Evolutionary conservation across 257 asterid species (phyloP), one percentile per base, ranked within the genome.

Genomic region (Ocimum tenuiflorum): DNA sequence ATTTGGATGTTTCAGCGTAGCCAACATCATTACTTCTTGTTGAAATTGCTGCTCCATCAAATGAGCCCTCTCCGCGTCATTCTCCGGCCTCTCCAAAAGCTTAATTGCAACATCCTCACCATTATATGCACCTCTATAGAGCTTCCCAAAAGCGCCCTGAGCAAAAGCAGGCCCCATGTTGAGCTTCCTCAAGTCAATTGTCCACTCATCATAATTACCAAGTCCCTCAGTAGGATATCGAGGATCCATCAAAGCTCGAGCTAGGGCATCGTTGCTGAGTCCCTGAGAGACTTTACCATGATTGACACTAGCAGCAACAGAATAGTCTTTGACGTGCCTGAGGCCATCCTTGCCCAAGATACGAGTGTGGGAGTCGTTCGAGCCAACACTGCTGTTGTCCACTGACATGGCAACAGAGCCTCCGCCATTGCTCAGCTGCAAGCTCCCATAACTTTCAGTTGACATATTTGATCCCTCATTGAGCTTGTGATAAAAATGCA

Each of bases 21-120:
- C 90, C 80, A 92, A 73, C 99, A 92, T 92, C 99, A 89, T 92
- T 4, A 92, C 97, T 79, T 92, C 99, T 76, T 92, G 99, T 60
- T 92, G 97, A 79, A 92, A 92, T 72, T 89, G 99, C 68, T 92
- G 97, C 76, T n/a, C n/a, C n/a, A n/a, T n/a, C n/a, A n/a, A n/a
- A n/a, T n/a, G n/a, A n/a, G n/a, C n/a, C n/a, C n/a, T n/a, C n/a
- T n/a, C n/a, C n/a, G n/a, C n/a, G n/a, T n/a, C n/a, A n/a, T n/a
- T n/a, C n/a, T n/a, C n/a, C n/a, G n/a, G n/a, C n/a, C n/a, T n/a
- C n/a, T n/a, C n/a, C n/a, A n/a, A n/a, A n/a, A n/a, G n/a, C n/a
- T 92, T 92, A 54, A 92, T 89, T 9, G 99, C 99, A 65, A 92
- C 97, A 80, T 89, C 97, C 73, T 79, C 96, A 3, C 95, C 94